Evolutionary conservation across 1,284 basidiomycete genomes (phyloP), one percentile per base, ranked within the genome.

Genomic region (Ustilago sp.): DNA sequence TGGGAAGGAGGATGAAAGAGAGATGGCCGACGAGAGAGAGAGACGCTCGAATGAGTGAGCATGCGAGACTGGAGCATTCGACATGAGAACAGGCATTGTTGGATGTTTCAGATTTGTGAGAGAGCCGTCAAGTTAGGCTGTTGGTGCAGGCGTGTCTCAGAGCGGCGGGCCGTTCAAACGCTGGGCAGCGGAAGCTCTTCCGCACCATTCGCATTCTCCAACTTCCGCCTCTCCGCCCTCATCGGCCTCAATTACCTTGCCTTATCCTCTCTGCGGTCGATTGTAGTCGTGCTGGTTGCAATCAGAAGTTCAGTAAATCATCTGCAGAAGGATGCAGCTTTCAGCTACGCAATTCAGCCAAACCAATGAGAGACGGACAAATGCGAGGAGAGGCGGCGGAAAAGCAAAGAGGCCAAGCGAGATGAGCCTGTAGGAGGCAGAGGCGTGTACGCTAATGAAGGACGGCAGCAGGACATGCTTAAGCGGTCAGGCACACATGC

Each of bases 31-130:
- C 36, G 17, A n/a, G n/a, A 32, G n/a, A 39, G 38, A 28, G 41
- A 8, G 56, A 36, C 45, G 34, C 32, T 32, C 48, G 38, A 34
- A 32, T 48, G 43, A 48, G 38, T 36, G 43, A 48, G 35, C 56
- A n/a, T 50, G 28, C 15, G 38, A 39, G 38, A 31, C 43, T 45
- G 43, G n/a, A 45, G 43, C 31, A 38, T 38, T 45, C 41, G 19
- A 45, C 41, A 45, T 31, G 28, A 35, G 17, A 34, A 19, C 43
- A 36, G 31, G 28, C 31, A 50, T 8, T 19, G 7, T 32, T 28
- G 28, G 48, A 48, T 58, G 56, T 58, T 45, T 58, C 56, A 58
- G 56, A 36, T 48, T 58, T 6, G 13, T 32, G 48, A 35, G 45
- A 23, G 35, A 53, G 28, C 48, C 28, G 1, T 28, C 48, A 17